Percentiles rank a stretch among this genome's conserved stretches.
phyloP scores from a whole-genome alignment of 2,329 filamentous ascomycete genomes.

The Endoconidiophora laricicola region DNA sequence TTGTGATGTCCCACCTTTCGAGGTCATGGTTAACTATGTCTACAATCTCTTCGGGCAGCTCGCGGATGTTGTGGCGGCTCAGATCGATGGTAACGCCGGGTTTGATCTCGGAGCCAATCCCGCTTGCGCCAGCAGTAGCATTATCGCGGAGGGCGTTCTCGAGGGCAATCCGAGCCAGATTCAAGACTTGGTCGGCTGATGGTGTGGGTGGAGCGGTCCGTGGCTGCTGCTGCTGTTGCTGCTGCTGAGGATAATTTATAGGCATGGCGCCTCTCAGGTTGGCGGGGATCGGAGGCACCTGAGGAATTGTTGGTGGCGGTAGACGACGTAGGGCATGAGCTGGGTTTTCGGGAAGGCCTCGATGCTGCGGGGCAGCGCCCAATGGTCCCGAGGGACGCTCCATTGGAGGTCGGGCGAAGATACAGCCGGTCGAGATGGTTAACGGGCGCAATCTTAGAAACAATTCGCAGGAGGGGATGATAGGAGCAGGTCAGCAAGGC shows the following conservation, averaged over 20 bases:
- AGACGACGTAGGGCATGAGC: slow-evolving; percentile 17
- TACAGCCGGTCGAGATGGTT: background rate
- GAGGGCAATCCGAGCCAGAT: slow-evolving; percentile 50
- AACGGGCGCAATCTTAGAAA: background rate
- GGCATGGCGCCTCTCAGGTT: slow-evolving; percentile 4
- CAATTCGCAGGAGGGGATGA: background rate
- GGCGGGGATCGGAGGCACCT: slow-evolving; percentile 23
- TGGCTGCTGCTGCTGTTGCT: slow-evolving; percentile 1
- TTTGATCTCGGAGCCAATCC: slow-evolving; percentile 40
- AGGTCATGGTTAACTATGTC: slow-evolving; percentile 59
- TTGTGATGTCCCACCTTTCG: slow-evolving; percentile 38
- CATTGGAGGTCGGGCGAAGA: background rate
- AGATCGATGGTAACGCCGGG: slow-evolving; percentile 64
- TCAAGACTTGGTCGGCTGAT: slow-evolving; percentile 38
- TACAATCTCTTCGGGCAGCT: slow-evolving; percentile 55
- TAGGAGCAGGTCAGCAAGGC: background rate
- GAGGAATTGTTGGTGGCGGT: slow-evolving; percentile 23
- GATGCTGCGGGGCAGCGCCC: slow-evolving; percentile 21
- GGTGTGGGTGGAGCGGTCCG: slow-evolving; percentile 29
- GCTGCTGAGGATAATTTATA: background rate
- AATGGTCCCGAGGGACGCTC: slow-evolving; percentile 15
- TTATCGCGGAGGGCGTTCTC: slow-evolving; percentile 49
- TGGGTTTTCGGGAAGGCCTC: slow-evolving; percentile 27
- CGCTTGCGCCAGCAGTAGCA: slow-evolving; percentile 40
- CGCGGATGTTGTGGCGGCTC: slow-evolving; percentile 57